These are phyloP conservation scores for Euclidium syriacum DNA, from an alignment of 345 rosid genomes.

Conservation along the genomic window DNA sequence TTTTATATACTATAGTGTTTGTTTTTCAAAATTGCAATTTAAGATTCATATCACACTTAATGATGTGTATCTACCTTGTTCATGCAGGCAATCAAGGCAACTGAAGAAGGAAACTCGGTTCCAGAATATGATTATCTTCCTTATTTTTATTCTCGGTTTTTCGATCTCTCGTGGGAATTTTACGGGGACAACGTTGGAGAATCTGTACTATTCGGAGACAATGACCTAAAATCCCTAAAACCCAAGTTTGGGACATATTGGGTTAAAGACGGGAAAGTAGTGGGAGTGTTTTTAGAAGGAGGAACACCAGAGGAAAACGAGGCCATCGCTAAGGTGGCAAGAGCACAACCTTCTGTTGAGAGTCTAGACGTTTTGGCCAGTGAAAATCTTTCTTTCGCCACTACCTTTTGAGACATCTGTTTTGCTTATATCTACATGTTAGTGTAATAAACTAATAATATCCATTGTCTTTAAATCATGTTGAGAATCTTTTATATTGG, in stretches of 20 bases:
- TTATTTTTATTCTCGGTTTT: conserved; percentile 14
- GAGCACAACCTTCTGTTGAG: conserved; percentile 55
- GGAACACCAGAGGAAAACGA: conserved; percentile 73
- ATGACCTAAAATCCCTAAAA: conserved; percentile 40
- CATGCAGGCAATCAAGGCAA: conserved; percentile 58
- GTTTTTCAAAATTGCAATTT: too few species aligned
- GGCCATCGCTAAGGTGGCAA: conserved; percentile 74
- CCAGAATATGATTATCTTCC: conserved; percentile 50
- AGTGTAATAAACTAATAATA: too few species aligned
- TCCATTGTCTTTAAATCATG: too few species aligned
- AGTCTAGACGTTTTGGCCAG: conserved; percentile 46
- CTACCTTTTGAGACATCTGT: not conserved
- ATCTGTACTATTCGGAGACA: conserved; percentile 64
- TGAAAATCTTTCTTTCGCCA: conserved; percentile 60
- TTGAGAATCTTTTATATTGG: too few species aligned
- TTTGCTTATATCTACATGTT: too few species aligned
- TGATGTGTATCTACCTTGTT: not conserved
- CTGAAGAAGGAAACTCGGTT: conserved; percentile 46
- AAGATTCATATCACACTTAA: too few species aligned
- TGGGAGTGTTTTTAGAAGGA: conserved; percentile 78
- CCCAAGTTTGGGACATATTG: conserved; percentile 84
- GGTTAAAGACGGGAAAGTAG: conserved; percentile 74
- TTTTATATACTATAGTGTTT: too few species aligned
- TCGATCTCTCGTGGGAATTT: conserved; percentile 79
- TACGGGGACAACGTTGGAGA: conserved; percentile 66